Evolutionary conservation across 345 rosid genomes (phyloP), one percentile per base, ranked within the genome.

Genomic region (Populus euphratica): DNA sequence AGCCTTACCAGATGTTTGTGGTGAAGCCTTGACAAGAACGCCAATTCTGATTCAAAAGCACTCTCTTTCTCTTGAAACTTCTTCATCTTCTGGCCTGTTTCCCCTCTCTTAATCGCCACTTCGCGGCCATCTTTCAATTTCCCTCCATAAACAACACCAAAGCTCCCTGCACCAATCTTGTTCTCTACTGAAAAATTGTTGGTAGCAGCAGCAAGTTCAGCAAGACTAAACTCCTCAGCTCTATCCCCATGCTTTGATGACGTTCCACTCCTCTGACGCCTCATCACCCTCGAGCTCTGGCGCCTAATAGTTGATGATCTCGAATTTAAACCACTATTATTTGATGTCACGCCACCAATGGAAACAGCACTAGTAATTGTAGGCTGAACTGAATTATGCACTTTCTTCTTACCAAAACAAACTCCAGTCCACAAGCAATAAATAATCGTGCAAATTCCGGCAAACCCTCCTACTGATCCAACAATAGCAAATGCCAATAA

Each of bases 361-460:
- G 93, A 92, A 16, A 91, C 90, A 17, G 82, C 88, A 70, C 97
- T 81, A 14, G 93, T 91, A 50, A 93, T 90, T 18, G 92, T 93
- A 4, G 99, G 99, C 69, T 93, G 99, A 31, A 96, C 99, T 0
- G 98, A 93, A 81, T 96, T 96, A 73, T 96, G 94, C 14, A 96
- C 84, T 79, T 96, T 96, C 88, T 89, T 92, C 78, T 87, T 86
- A 62, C 96, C 93, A 70, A 92, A 89, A 83, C 94, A 96, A 77
- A 72, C 90, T 12, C 98, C 94, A 0, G 83, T 86, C 99, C 97
- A 92, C 31, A 92, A 72, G 75, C 94, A 92, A 69, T 90, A 93
- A 21, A 88, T 70, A 16, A 92, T 41, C 3, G 89, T 83, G 49
- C 94, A 90, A 27, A 96, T 82, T 21, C 96, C 96, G 0, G 91